phyloP scores from a whole-genome alignment of 306 rosid genomes.

The Ceratonia siliqua region DNA sequence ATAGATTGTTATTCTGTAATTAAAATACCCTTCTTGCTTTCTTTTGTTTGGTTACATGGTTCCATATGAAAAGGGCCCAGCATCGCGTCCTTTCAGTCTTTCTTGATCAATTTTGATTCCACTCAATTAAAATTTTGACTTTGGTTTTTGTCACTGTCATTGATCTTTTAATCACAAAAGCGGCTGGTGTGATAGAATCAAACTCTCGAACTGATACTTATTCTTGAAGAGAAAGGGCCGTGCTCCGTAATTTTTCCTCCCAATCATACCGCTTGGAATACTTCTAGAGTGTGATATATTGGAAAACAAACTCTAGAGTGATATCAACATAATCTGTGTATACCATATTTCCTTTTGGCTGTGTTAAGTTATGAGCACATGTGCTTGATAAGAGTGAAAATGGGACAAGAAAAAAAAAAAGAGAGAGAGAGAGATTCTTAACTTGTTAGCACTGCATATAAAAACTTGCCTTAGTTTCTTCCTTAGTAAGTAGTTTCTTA shows the following conservation, averaged over 20 bases:
- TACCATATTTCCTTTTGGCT: not conserved
- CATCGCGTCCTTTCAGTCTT: not conserved
- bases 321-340: not conserved
- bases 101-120: not conserved
- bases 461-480: not conserved
- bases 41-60: conserved; percentile 1
- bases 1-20: not conserved
- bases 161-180: not conserved
- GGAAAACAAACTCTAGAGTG: not conserved
- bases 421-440: no score
- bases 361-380: no score
- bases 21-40: not conserved
- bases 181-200: not conserved
- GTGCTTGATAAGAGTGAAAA: no score
- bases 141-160: not conserved
- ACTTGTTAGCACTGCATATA: no score
- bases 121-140: not conserved
- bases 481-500: no score
- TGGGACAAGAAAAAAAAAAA: not conserved
- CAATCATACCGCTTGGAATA: not conserved
- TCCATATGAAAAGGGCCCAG: conserved; percentile 20
- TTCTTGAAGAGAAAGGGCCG: not conserved
- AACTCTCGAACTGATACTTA: not conserved
- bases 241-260: not conserved
- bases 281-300: not conserved